Evolutionary conservation across 768 basidiomycete species (phyloP).

Genomic region (Auriscalpium orientale): DNA sequence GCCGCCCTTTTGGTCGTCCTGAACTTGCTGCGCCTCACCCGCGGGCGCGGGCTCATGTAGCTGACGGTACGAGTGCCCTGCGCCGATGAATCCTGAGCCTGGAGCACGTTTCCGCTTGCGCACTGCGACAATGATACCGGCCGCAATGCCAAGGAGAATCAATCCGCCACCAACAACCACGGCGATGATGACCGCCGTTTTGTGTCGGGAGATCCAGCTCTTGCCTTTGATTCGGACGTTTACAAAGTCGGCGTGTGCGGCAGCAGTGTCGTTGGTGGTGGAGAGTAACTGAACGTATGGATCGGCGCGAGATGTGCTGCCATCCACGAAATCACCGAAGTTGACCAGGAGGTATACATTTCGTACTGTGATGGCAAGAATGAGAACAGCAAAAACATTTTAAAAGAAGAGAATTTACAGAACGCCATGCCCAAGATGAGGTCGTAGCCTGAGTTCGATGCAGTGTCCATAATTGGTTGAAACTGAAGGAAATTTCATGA

Average conservation of each 20-base stretch:
- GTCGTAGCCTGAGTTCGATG: constrained; percentile 43
- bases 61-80: neutral
- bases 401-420: constrained; percentile 32
- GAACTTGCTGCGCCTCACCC: neutral
- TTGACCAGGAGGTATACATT: constrained; percentile 60
- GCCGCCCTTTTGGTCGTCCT: neutral
- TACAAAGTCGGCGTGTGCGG: constrained; percentile 30
- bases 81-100: neutral
- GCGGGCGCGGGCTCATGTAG: constrained; percentile 4
- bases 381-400: neutral
- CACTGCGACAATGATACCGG: neutral
- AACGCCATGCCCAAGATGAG: constrained; percentile 71
- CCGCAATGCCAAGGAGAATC: neutral
- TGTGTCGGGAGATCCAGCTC: neutral
- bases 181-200: neutral
- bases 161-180: neutral
- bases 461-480: constrained; percentile 53
- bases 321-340: constrained; percentile 54
- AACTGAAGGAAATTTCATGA: constrained; percentile 35
- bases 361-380: constrained; percentile 37
- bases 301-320: constrained; percentile 25
- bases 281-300: constrained; percentile 63
- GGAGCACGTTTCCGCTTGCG: neutral
- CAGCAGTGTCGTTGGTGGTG: constrained; percentile 38
- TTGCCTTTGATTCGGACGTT: constrained; percentile 19